A percentile compares a stretch with the other conserved stretches of the same genome.
Evolutionary conservation across 345 rosid genomes (phyloP).

Genomic region (Camelina laxa): DNA sequence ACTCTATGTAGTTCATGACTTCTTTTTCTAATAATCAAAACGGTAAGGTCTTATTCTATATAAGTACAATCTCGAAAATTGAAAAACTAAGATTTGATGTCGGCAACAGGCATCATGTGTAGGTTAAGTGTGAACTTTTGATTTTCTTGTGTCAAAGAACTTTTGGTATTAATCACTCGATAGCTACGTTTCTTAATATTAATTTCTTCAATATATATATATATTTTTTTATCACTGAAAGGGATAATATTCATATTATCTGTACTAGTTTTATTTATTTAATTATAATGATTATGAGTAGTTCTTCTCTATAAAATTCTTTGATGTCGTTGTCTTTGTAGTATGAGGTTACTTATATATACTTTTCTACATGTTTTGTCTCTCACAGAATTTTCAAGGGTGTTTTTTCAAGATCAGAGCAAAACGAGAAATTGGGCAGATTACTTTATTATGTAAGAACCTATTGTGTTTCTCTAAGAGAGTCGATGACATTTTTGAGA

Average conservation of each 20-base stretch:
- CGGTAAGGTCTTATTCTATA: background rate
- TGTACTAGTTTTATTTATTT: background rate
- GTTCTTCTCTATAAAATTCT: background rate
- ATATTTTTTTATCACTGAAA: background rate
- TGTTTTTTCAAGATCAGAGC: conserved; percentile 11
- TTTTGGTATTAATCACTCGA: conserved; percentile 41
- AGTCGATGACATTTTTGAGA: conserved; percentile 27
- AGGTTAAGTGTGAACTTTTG: conserved; percentile 32
- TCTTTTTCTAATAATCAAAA: background rate
- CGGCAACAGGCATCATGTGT: conserved; percentile 30
- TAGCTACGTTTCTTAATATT: conserved; percentile 28
- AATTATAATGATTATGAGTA: background rate
- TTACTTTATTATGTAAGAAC: conserved; percentile 38
- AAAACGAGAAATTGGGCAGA: conserved; percentile 36
- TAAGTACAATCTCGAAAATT: conserved; percentile 31
- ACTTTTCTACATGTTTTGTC: background rate
- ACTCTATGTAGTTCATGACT: background rate
- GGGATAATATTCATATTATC: background rate
- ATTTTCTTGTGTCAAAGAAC: conserved; percentile 33
- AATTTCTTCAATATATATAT: background rate
- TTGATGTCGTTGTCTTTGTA: background rate
- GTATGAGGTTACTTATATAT: background rate
- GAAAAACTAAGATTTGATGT: conserved; percentile 37
- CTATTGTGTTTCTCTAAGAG: conserved; percentile 4
- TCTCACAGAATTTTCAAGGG: conserved; percentile 26